Evolutionary conservation across 306 rosid genomes (phyloP).

Genomic region (Castanopsis chinensis): DNA sequence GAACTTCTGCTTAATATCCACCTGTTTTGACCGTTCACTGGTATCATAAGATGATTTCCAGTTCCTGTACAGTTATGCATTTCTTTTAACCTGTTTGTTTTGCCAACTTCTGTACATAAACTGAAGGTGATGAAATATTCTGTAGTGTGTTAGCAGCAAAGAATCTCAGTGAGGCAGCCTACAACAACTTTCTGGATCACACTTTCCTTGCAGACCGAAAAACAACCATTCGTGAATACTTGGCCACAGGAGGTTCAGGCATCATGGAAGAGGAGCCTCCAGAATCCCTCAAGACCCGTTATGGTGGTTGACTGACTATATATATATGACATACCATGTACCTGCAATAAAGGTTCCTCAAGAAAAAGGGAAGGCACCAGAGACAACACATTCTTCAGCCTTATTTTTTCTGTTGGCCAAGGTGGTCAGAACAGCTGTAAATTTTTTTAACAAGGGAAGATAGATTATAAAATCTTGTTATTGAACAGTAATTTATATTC

Average conservation of each 20-base stretch:
- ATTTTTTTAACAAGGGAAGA: not conserved
- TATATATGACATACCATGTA: not conserved
- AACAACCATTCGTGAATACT: constrained; percentile 74
- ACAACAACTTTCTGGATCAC: constrained; percentile 80
- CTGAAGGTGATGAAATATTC: constrained; percentile 8
- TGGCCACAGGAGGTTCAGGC: constrained; percentile 69
- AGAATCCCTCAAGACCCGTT: constrained; percentile 72
- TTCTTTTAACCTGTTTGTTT: not conserved
- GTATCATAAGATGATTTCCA: not conserved
- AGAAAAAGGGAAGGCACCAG: not conserved
- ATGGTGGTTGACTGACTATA: constrained; percentile 61
- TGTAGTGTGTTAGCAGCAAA: constrained; percentile 86
- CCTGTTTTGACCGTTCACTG: not conserved
- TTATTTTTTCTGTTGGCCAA: not conserved
- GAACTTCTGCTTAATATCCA: not conserved
- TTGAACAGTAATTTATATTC: not conserved
- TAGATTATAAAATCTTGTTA: not conserved
- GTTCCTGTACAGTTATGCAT: not conserved
- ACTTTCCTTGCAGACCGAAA: constrained; percentile 90
- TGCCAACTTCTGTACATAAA: constrained; percentile 13
- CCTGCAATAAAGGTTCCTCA: not conserved
- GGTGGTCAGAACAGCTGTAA: not conserved
- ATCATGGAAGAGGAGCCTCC: constrained; percentile 98
- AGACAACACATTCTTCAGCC: not conserved
- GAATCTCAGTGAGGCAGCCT: constrained; percentile 60